These are phyloP conservation scores for Camellia sinensis DNA, from an alignment of 148 eudicot genomes.

Conservation along the genomic window DNA sequence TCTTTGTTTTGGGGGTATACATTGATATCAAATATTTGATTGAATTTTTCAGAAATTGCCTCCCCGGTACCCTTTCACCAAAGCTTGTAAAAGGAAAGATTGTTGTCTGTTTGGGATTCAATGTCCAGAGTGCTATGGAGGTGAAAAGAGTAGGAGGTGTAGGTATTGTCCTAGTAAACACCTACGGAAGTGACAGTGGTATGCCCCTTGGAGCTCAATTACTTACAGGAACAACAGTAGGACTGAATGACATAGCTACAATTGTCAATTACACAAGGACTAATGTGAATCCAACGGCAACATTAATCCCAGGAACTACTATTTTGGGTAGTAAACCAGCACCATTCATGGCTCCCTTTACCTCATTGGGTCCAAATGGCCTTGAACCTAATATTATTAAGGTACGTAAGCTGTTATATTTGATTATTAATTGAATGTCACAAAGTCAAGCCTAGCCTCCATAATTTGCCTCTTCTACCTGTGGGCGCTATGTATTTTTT, in stretches of 20 bases:
- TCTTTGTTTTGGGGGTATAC: too few relatives aligned
- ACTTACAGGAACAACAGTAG: slow-evolving; percentile 16
- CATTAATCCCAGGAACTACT: neutral
- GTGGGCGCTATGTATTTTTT: too few relatives aligned
- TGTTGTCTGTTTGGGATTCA: slow-evolving; percentile 1
- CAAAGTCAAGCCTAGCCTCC: neutral
- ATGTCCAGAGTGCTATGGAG: slow-evolving; percentile 12
- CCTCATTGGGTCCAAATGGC: slow-evolving; percentile 24
- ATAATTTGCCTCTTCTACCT: too few relatives aligned
- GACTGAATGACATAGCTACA: neutral
- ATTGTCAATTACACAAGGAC: slow-evolving; percentile 15
- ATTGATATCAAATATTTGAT: neutral
- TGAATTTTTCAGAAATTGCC: slow-evolving; percentile 18
- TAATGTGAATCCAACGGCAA: slow-evolving; percentile 10
- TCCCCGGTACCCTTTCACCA: slow-evolving; percentile 12
- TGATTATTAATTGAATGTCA: too few relatives aligned
- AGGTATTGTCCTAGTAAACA: slow-evolving; percentile 10
- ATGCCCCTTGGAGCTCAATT: slow-evolving; percentile 15
- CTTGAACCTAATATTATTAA: slow-evolving; percentile 23
- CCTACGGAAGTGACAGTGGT: slow-evolving; percentile 3
- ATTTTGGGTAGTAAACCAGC: slow-evolving; percentile 16
- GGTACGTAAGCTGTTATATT: neutral
- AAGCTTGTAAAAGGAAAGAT: slow-evolving; percentile 17
- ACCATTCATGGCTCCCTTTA: slow-evolving; percentile 21
- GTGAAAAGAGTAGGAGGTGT: slow-evolving; percentile 21